phyloP scores from a whole-genome alignment of 129 eudicot genomes.

The Flaveria linearis region DNA sequence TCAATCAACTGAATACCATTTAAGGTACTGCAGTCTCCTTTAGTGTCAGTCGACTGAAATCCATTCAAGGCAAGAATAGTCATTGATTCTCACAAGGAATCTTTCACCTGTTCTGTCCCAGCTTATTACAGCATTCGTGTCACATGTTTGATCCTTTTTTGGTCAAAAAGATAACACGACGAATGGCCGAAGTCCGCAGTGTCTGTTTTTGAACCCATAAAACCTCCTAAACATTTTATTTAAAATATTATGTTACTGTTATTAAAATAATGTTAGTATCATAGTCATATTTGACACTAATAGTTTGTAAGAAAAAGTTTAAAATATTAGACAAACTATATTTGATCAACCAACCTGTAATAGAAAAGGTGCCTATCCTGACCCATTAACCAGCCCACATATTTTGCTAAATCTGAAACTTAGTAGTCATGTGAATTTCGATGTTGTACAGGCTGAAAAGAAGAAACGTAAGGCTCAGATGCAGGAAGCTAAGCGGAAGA shows the following conservation, averaged over 20 bases:
- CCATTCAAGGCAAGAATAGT: too few relatives aligned
- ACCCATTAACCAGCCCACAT: neutral
- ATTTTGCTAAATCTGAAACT: neutral
- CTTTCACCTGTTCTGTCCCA: too few relatives aligned
- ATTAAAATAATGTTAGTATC: too few relatives aligned
- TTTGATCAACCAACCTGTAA: neutral
- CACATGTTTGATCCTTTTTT: too few relatives aligned
- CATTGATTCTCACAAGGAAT: too few relatives aligned
- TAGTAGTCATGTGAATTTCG: conserved; percentile 12
- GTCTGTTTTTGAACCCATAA: neutral
- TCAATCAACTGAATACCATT: too few relatives aligned
- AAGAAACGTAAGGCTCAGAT: conserved; percentile 72
- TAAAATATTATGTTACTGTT: neutral
- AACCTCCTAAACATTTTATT: neutral
- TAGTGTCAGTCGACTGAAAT: too few relatives aligned
- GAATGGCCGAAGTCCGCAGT: neutral
- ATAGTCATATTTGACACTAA: neutral
- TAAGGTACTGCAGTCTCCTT: too few relatives aligned
- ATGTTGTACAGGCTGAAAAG: conserved; percentile 57
- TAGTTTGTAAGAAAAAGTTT: neutral
- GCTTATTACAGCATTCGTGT: too few relatives aligned
- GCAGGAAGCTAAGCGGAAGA: conserved; percentile 85
- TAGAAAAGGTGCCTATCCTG: neutral
- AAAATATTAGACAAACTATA: neutral
- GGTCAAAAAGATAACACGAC: neutral